Base-by-base conservation (phyloP, 2,329 filamentous ascomycete species). In the Ascochyta koolunga region DNA sequence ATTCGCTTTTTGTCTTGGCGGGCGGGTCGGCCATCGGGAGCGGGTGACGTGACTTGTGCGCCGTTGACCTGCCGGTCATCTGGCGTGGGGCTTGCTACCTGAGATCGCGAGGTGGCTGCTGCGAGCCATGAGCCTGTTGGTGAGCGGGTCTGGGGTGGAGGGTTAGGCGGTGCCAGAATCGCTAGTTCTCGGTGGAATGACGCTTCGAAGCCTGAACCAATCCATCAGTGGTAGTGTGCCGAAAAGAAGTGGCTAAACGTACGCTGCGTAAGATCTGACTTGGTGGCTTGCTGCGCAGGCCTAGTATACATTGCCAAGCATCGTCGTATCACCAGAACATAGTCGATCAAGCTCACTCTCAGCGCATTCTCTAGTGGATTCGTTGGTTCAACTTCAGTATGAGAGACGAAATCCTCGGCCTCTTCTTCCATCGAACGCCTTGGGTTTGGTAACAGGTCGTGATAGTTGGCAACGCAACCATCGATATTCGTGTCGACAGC, bases 241-340 rank as follows among this genome's bases (percentile, higher is more conserved):
- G 27, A 21, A 6, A 37, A 56, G 54, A 22, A 59, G 58, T 5
- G 15, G 29, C 18, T 35, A 21, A 48, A 82, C 87, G 78, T 82
- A 91, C 89, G 82, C 74, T 80, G 80, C 56, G 83, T 80, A 31
- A 91, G 78, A 69, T 89, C 86, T 57, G 76, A 79, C 64, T 75
- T 80, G 72, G 84, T 86, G 74, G 78, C 82, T 73, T 80, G 85
- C 73, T 83, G 86, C 33, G 75, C 83, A 78, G 82, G 86, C 73
- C 83, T 86, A 54, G 83, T 82, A 73, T 91, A 90, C 64, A 87
- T 81, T 4, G 81, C 81, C 59, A 98, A 76, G 66, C 91, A 93
- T 60, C 91, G 87, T 77, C 93, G 92, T 65, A 98, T 86, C 73
- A 91, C 88, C 55, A 96, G 83, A 2, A 91, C 91, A 73, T 98